These are phyloP conservation scores for Phycomyces nitens DNA, from an alignment of 192 early-diverging fungal species.

Conservation along the genomic window DNA sequence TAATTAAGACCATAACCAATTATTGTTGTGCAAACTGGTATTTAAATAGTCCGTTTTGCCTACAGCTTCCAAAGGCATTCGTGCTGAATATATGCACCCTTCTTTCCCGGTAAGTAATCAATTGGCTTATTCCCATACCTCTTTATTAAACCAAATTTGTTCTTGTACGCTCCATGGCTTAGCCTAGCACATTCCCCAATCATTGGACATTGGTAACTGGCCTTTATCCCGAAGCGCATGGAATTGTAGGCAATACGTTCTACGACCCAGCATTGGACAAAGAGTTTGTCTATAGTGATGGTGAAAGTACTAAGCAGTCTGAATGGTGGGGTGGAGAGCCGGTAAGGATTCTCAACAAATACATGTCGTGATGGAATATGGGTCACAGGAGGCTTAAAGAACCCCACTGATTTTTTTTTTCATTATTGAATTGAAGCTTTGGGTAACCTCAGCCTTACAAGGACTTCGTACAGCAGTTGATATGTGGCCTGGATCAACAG, in stretches of 20 bases:
- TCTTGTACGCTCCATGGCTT: neutral
- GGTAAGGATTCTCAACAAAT: constrained; percentile 38
- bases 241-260: constrained; percentile 85
- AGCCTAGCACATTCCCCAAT: constrained; percentile 86
- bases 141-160: neutral
- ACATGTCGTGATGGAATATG: neutral
- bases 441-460: constrained; percentile 77
- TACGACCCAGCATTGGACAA: constrained; percentile 69
- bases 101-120: constrained; percentile 68
- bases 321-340: constrained; percentile 91
- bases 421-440: constrained; percentile 50
- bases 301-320: constrained; percentile 50
- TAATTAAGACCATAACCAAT: constrained; percentile 30
- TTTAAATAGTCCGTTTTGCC: neutral
- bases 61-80: constrained; percentile 43
- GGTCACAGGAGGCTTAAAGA: neutral
- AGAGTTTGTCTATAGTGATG: constrained; percentile 72
- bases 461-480: constrained; percentile 61
- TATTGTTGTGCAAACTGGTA: neutral
- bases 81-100: constrained; percentile 60
- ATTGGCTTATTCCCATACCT: neutral
- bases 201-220: constrained; percentile 91
- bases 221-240: constrained; percentile 87
- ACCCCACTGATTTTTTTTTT: neutral
- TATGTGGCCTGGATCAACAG: constrained; percentile 85